Evolutionary conservation across 2,329 filamentous ascomycete genomes (phyloP).

Genomic region (Colletotrichum siamense): DNA sequence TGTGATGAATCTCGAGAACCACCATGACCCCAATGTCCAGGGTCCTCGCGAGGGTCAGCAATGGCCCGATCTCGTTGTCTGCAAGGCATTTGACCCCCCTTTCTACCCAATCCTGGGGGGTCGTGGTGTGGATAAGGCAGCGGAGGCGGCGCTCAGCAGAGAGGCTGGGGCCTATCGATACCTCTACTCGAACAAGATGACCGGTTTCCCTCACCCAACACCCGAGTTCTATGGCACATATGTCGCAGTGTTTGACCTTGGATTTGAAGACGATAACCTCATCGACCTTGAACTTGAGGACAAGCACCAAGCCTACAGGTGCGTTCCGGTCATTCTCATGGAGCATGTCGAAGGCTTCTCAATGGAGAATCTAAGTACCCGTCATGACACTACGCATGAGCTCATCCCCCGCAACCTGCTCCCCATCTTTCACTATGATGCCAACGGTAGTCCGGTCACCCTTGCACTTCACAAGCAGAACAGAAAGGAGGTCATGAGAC

Average conservation of each 20-base stretch:
- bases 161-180: neutral
- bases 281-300: neutral
- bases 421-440: neutral
- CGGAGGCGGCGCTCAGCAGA: neutral
- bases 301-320: neutral
- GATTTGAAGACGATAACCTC: neutral
- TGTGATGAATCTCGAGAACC: neutral
- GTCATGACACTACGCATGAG: neutral
- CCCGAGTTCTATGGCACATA: neutral
- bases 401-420: neutral
- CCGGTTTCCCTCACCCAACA: neutral
- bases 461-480: neutral
- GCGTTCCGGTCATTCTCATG: neutral
- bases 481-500: neutral
- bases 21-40: neutral
- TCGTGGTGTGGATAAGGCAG: neutral
- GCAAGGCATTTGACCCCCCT: neutral
- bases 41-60: neutral
- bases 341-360: neutral
- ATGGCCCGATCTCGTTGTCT: neutral
- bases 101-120: neutral
- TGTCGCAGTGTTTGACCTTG: neutral
- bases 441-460: neutral
- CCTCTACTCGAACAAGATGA: neutral
- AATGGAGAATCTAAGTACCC: neutral